phyloP scores from a whole-genome alignment of 208 protist genomes.

The Porcisia deanei region DNA sequence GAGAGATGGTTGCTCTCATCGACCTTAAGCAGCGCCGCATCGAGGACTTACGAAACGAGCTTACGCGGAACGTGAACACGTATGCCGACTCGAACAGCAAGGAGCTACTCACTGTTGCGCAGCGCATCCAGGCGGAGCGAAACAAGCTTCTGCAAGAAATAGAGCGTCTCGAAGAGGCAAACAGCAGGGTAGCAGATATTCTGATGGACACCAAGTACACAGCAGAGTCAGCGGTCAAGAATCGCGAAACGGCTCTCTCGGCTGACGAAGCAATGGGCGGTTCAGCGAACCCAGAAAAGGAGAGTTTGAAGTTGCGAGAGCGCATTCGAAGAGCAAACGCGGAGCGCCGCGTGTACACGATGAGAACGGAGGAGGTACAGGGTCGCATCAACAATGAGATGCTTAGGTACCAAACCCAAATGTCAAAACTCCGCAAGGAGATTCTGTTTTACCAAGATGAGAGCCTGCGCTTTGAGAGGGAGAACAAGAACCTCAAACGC shows the following conservation, averaged over 20 bases:
- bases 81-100: slow-evolving; percentile 54
- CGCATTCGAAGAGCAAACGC: slow-evolving; percentile 62
- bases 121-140: slow-evolving; percentile 75
- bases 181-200: slow-evolving; percentile 48
- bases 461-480: slow-evolving; percentile 58
- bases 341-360: slow-evolving; percentile 47
- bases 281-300: slow-evolving; percentile 50
- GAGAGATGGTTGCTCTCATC: slow-evolving; percentile 63
- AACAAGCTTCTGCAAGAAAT: slow-evolving; percentile 58
- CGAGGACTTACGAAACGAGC: slow-evolving; percentile 59
- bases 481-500: slow-evolving; percentile 65
- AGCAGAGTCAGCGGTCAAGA: slow-evolving; percentile 36
- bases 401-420: slow-evolving; percentile 51
- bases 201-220: slow-evolving; percentile 65
- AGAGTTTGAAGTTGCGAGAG: slow-evolving; percentile 58
- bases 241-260: slow-evolving; percentile 48
- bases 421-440: slow-evolving; percentile 61
- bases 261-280: slow-evolving; percentile 41
- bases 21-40: slow-evolving; percentile 75
- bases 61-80: slow-evolving; percentile 44
- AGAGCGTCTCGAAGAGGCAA: slow-evolving; percentile 56
- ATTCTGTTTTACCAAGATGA: slow-evolving; percentile 72
- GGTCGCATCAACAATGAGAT: slow-evolving; percentile 47
- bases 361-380: slow-evolving; percentile 60
- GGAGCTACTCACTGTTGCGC: slow-evolving; percentile 41